Base-by-base conservation (phyloP, 768 basidiomycete species). In the Amanita molliuscula region DNA sequence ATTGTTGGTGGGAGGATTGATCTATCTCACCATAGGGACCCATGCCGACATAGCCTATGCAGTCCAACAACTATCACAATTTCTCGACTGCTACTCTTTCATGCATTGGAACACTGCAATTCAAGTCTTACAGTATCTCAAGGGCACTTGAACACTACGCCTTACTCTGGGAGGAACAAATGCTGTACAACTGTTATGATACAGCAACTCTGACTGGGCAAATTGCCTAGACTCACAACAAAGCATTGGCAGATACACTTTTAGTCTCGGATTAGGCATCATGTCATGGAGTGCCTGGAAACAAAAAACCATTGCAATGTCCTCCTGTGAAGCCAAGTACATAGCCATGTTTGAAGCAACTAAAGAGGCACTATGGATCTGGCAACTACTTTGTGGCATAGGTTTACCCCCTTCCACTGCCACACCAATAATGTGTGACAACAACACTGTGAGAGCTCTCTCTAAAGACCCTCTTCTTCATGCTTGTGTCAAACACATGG, bases 321-420 rank as follows among this genome's bases (percentile, higher is more conserved):
- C 68, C 0, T 66, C 68, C 0, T 62, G 61, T 7, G 65, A 74
- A 49, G 66, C 68, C 0, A 69, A 73, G 54, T 72, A 69, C 54
- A 61, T 68, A 11, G 66, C 69, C 0, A 55, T 56, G 0, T 49
- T 58, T 1, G 61, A 70, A 47, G 64, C 66, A 0, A 25, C 57
- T 0, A 56, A 62, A 38, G 61, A 71, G 47, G 59, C 57, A 0
- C n/a, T 67, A 3, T 74, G 68, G 68, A 45, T 53, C 6, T 23
- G 51, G 1, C 47, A 28, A 8, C 21, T 55, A 3, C 54, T 55
- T 16, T 4, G 7, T 13, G 47, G 21, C 13, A 37, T 48, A 4
- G 47, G 33, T 21, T 16, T 38, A 4, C 15, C 36, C n/a, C 33
- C 28, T 29, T 9, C 6, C 28, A 43, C n/a, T 4, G 40, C 46